These are phyloP conservation scores for Amanita thiersii DNA, from an alignment of 768 basidiomycete genomes.

Conservation along the genomic window DNA sequence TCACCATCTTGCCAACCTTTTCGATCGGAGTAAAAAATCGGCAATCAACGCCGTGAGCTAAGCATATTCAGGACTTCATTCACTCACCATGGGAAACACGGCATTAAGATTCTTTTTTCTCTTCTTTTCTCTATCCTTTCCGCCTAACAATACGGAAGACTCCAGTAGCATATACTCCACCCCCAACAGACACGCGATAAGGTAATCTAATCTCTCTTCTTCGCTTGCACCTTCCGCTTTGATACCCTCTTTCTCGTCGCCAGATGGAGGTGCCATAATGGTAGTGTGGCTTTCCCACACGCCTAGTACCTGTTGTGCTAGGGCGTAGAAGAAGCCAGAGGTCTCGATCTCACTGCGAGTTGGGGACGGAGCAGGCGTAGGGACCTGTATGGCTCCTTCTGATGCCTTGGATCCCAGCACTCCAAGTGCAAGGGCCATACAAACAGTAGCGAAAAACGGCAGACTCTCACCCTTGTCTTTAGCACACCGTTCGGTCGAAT, in stretches of 20 bases:
- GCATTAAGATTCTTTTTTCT: constrained; percentile 9
- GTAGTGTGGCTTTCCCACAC: constrained; percentile 26
- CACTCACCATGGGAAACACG: constrained; percentile 36
- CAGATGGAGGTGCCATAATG: constrained; percentile 6
- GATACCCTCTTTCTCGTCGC: constrained; percentile 6
- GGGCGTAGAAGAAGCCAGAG: constrained; percentile 16
- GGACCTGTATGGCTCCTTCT: constrained; percentile 1
- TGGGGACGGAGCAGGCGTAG: neutral
- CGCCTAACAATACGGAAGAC: constrained; percentile 5
- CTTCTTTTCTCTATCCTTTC: constrained; percentile 6
- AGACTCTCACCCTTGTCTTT: constrained; percentile 14
- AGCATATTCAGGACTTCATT: constrained; percentile 2
- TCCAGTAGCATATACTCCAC: constrained; percentile 27
- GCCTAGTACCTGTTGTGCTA: constrained; percentile 28
- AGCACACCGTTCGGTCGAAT: neutral
- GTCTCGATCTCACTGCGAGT: neutral
- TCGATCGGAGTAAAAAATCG: neutral
- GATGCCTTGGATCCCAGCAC: constrained; percentile 17
- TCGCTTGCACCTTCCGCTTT: constrained; percentile 11
- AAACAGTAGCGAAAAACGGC: constrained; percentile 51
- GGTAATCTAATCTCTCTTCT: constrained; percentile 37
- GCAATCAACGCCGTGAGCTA: neutral
- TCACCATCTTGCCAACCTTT: constrained; percentile 45
- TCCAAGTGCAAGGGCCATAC: constrained; percentile 54
- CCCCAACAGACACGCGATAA: constrained; percentile 52